phyloP scores from a whole-genome alignment of 257 asterid genomes.

The Solanum gandarillasii region DNA sequence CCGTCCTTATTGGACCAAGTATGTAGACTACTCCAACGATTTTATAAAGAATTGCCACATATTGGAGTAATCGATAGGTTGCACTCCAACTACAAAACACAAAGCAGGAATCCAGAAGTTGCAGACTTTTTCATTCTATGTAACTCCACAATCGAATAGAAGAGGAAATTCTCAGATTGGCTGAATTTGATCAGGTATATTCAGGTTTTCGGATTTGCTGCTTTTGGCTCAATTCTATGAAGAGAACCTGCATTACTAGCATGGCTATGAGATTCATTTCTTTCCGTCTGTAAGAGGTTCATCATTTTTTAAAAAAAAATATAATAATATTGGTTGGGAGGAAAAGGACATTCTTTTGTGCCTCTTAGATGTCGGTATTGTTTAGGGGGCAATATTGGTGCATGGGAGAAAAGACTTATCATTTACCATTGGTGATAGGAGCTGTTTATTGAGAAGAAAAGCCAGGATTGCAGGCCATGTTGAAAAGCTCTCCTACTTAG shows the following conservation, averaged over 20 bases:
- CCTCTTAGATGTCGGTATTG: conserved; percentile 19
- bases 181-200: conserved; percentile 12
- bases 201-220: conserved; percentile 12
- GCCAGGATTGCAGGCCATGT: conserved; percentile 12
- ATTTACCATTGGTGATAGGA: conserved; percentile 5
- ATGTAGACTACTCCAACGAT: conserved; percentile 82
- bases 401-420: conserved; percentile 13
- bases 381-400: conserved; percentile 31
- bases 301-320: background rate
- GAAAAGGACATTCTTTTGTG: conserved; percentile 29
- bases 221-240: conserved; percentile 15
- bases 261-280: conserved; percentile 45
- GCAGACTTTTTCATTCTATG: background rate
- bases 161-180: conserved; percentile 19
- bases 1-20: conserved; percentile 95
- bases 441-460: conserved; percentile 16
- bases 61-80: conserved; percentile 45
- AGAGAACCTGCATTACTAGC: conserved; percentile 27
- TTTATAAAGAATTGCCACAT: conserved; percentile 85
- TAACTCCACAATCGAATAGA: background rate
- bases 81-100: background rate
- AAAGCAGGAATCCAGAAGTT: background rate
- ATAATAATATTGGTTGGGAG: conserved; percentile 22
- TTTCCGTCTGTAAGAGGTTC: conserved; percentile 44
- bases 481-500: conserved; percentile 14